These are phyloP conservation scores for Hemileia vastatrix DNA, from an alignment of 1,284 basidiomycete genomes.

Conservation along the genomic window DNA sequence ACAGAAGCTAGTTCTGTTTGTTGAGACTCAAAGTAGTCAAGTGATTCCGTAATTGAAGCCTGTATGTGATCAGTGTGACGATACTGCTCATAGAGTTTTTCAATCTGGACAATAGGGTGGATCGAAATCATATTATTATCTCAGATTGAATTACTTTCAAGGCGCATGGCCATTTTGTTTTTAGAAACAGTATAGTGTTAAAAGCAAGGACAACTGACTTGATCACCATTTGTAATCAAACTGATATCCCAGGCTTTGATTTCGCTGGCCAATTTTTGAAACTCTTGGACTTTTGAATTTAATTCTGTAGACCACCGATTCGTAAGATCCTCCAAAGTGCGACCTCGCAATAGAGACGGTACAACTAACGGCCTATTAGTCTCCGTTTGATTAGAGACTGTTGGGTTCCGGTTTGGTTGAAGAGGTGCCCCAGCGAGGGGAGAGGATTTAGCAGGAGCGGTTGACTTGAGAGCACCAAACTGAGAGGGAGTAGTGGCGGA, in stretches of 20 bases:
- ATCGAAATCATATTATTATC: background rate
- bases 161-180: background rate
- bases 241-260: conserved; percentile 91
- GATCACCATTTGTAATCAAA: conserved; percentile 83
- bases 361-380: conserved; percentile 53
- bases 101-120: conserved; percentile 52
- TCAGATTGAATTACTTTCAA: background rate
- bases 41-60: conserved; percentile 55
- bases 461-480: conserved; percentile 4
- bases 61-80: conserved; percentile 53
- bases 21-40: conserved; percentile 86
- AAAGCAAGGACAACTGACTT: no score
- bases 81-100: conserved; percentile 62
- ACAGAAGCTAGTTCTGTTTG: conserved; percentile 73
- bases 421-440: conserved; percentile 1
- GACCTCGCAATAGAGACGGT: conserved; percentile 65
- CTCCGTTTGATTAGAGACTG: no score
- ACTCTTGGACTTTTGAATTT: conserved; percentile 74
- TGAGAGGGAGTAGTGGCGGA: background rate
- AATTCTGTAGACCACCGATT: conserved; percentile 82
- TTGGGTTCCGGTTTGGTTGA: no score
- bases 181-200: no score
- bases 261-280: conserved; percentile 78
- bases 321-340: conserved; percentile 91
- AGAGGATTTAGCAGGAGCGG: conserved; percentile 17